Conservation (phyloP, 805 yeast species). For the Wickerhamomyces ciferrii region DNA sequence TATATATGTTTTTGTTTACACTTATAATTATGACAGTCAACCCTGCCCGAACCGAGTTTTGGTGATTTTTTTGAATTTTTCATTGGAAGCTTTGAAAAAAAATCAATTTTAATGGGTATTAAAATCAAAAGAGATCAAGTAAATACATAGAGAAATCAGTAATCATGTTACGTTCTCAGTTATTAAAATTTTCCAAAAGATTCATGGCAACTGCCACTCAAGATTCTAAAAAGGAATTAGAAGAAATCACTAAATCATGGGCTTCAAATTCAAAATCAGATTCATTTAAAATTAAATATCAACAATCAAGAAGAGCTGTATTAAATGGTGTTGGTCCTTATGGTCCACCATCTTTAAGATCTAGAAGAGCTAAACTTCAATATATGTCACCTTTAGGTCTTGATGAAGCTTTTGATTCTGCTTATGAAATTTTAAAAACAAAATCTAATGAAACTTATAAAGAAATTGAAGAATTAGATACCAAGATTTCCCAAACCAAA, state of each 20-base stretch:
- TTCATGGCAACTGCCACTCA: constrained; percentile 7
- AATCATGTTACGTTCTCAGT: constrained; percentile 11
- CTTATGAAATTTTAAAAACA: constrained; percentile 52
- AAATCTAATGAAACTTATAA: constrained; percentile 41
- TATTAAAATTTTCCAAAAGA: constrained; percentile 7
- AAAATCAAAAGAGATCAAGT: not conserved
- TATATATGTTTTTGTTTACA: not conserved
- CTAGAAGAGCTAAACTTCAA: constrained; percentile 35
- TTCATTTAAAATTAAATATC: constrained; percentile 23
- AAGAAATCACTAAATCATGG: constrained; percentile 20
- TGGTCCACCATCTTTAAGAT: constrained; percentile 52
- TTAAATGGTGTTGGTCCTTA: constrained; percentile 26
- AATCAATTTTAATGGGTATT: not conserved
- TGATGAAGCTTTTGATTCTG: constrained; percentile 65
- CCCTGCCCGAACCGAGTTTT: no score
- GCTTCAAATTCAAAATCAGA: constrained; percentile 19
- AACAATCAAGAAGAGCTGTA: constrained; percentile 23
- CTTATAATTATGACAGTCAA: not conserved
- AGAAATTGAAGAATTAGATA: constrained; percentile 30
- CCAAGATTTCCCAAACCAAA: constrained; percentile 14
- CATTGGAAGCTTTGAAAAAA: not conserved
- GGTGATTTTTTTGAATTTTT: not conserved
- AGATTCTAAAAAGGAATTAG: not conserved
- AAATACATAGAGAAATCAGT: not conserved
- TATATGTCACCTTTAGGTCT: constrained; percentile 69